Evolutionary conservation across 2,329 filamentous ascomycete species (phyloP), one percentile per base, ranked within the genome.

Genomic region (Chaetomium sp.): DNA sequence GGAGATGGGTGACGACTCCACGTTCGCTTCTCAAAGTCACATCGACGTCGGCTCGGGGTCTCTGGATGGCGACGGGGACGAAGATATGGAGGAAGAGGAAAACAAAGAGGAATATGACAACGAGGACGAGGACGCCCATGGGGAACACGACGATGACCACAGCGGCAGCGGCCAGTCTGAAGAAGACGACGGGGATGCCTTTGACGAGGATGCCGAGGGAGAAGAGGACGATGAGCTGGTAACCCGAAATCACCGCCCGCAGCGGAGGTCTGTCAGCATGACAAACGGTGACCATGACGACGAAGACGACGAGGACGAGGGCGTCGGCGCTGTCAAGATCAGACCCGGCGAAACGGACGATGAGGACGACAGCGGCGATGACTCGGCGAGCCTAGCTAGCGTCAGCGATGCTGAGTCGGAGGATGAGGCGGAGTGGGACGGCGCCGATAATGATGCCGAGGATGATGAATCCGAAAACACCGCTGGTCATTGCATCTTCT

Each of bases 401-500:
- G 80, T 71, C 5, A 81, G 78, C 60, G 86, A 83, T 42, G 83
- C 82, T 10, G 85, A 85, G 49, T 87, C 84, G 1, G 82, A 82
- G 31, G 78, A 75, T 12, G 85, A 87, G 68, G 84, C 81, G 31
- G 85, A 85, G 60, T 86, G 84, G 75, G 85, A 83, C 31, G 85
- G 82, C 66, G 80, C 80, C 35, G 82, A 83, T 47, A 84, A 81
- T 62, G 81, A 77, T 68, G 57, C 83, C 79, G 82, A 82, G 64
- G 87, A 86, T 3, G 83, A 83, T 12, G 87, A 88, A 42, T 83
- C 81, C 2, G 85, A 86, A 63, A 79, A 79, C 1, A 83, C 81
- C 19, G 66, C 75, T 60, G 79, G 78, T 54, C 70, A 74, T 60
- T 82, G 76, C 78, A 90, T 92, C 69, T 96, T 94, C 73, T 97